Evolutionary conservation across 2,329 filamentous ascomycete genomes (phyloP).

Genomic region (Phialocephala subalpina): DNA sequence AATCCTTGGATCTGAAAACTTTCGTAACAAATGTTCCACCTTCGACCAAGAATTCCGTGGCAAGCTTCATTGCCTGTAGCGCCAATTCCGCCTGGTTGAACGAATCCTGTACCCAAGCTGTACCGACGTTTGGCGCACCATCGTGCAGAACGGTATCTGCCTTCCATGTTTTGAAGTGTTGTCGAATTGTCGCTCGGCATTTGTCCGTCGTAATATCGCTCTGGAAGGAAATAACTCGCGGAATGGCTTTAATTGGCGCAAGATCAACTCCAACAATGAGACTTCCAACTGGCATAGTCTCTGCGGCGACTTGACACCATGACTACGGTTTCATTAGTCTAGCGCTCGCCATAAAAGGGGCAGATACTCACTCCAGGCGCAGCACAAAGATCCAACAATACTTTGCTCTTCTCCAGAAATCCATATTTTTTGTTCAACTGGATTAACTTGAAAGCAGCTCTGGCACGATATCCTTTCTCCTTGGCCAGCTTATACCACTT

Average conservation of each 20-base stretch:
- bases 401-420: slow-evolving; percentile 96
- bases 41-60: slow-evolving; percentile 89
- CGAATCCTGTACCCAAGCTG: slow-evolving; percentile 97
- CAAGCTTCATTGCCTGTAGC: slow-evolving; percentile 89
- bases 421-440: slow-evolving; percentile 99
- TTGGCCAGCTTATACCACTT: slow-evolving; percentile 99
- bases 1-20: slow-evolving; percentile 96
- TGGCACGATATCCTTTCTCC: slow-evolving; percentile 94
- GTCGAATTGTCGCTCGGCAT: slow-evolving; percentile 86
- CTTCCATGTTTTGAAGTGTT: slow-evolving; percentile 95
- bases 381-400: slow-evolving; percentile 95
- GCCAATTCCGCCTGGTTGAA: slow-evolving; percentile 97
- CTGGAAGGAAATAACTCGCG: slow-evolving; percentile 93
- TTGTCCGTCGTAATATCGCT: slow-evolving; percentile 98
- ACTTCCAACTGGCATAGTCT: slow-evolving; percentile 90
- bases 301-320: slow-evolving; percentile 96
- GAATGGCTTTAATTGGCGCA: slow-evolving; percentile 93
- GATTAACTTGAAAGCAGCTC: slow-evolving; percentile 97
- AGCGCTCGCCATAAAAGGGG: not conserved
- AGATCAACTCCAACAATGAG: slow-evolving; percentile 96
- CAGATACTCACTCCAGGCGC: slow-evolving; percentile 80
- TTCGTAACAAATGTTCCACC: slow-evolving; percentile 97
- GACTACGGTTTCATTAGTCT: slow-evolving; percentile 60
- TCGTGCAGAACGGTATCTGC: slow-evolving; percentile 96
- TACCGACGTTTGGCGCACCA: slow-evolving; percentile 97